These are phyloP conservation scores for Eutrema japonicum DNA, from an alignment of 345 rosid genomes.

Conservation along the genomic window DNA sequence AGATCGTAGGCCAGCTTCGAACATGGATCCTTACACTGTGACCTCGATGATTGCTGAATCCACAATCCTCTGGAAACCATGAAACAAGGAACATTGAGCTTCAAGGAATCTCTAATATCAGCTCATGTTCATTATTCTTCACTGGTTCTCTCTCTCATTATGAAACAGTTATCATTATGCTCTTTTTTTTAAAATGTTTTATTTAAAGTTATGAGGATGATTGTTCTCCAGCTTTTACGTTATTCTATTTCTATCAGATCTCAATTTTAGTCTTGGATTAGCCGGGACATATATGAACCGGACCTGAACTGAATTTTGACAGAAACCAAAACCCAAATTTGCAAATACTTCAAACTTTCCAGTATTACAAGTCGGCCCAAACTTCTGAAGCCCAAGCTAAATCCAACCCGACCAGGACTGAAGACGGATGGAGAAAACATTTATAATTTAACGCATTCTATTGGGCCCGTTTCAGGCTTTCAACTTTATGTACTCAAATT, in stretches of 20 bases:
- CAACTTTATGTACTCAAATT: neutral
- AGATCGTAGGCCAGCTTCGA: conserved; percentile 88
- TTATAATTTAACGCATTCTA: neutral
- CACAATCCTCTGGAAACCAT: conserved; percentile 70
- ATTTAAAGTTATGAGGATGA: neutral
- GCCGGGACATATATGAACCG: neutral
- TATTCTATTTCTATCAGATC: neutral
- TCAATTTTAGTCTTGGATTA: neutral
- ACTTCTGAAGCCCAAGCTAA: neutral
- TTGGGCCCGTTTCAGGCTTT: neutral
- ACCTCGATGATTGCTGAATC: conserved; percentile 87
- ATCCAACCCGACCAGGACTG: neutral
- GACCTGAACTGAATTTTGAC: neutral
- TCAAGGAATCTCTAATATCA: conserved; percentile 17
- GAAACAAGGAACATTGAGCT: conserved; percentile 18
- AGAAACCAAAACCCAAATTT: neutral
- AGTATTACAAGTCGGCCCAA: conserved; percentile 2
- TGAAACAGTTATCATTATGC: conserved; percentile 8
- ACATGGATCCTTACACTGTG: conserved; percentile 91
- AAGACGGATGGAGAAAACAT: neutral
- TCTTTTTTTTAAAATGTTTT: conserved; percentile 19
- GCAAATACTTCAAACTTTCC: neutral
- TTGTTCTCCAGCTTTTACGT: neutral
- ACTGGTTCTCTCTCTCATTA: conserved; percentile 6
- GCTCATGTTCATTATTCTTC: conserved; percentile 27